phyloP scores from a whole-genome alignment of 1,284 basidiomycete species.

The Cryptococcus floricola region DNA sequence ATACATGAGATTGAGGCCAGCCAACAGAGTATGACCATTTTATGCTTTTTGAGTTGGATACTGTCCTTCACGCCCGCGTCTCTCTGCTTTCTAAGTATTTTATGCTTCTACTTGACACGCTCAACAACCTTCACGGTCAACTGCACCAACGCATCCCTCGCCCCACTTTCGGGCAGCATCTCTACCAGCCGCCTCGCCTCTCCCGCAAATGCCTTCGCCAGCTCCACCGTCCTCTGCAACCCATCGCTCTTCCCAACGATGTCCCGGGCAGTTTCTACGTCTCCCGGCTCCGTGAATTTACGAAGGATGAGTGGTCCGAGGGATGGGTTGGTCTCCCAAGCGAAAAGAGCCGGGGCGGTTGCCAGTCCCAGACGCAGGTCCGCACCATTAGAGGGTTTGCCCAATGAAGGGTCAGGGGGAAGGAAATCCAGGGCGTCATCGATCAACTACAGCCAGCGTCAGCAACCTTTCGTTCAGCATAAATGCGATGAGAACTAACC shows the following conservation, averaged over 20 bases:
- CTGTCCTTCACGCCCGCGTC: too few species aligned
- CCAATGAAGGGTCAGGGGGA: slow-evolving; percentile 62
- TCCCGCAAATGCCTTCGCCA: slow-evolving; percentile 72
- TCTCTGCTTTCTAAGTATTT: too few species aligned
- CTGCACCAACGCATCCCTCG: slow-evolving; percentile 62
- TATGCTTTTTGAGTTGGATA: too few species aligned
- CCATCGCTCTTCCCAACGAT: slow-evolving; percentile 72
- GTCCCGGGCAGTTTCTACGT: slow-evolving; percentile 74
- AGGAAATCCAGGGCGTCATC: slow-evolving; percentile 90
- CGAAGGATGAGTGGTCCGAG: slow-evolving; percentile 78
- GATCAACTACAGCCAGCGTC: slow-evolving; percentile 62
- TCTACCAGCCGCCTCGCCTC: slow-evolving; percentile 69
- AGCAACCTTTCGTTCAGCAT: background rate
- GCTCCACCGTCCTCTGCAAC: slow-evolving; percentile 69
- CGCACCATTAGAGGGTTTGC: slow-evolving; percentile 76
- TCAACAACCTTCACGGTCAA: slow-evolving; percentile 51
- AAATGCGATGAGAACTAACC: slow-evolving; percentile 55
- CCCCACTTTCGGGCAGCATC: slow-evolving; percentile 75
- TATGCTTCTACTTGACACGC: slow-evolving; percentile 44
- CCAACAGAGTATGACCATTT: too few species aligned
- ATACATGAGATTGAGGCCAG: too few species aligned
- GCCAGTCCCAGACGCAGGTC: slow-evolving; percentile 83
- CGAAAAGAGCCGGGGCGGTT: slow-evolving; percentile 90
- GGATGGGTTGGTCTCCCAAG: slow-evolving; percentile 78
- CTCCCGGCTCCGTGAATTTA: slow-evolving; percentile 75